Evolutionary conservation across 805 yeast genomes (phyloP), one percentile per base, ranked within the genome.

Genomic region (Spathaspora passalidarum): DNA sequence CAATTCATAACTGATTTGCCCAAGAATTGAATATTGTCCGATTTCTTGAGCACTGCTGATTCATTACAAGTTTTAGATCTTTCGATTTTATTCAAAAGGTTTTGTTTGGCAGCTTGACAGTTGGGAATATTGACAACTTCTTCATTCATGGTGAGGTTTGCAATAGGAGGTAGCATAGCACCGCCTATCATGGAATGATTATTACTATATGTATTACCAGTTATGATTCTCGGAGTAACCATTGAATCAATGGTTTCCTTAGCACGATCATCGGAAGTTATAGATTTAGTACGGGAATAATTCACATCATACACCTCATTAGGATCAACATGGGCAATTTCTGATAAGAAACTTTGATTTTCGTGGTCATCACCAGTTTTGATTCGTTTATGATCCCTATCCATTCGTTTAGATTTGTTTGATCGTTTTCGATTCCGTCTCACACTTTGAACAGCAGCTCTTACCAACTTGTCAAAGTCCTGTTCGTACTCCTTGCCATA

Each of bases 361-460:
- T 25, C 35, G 14, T 37, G 19, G 10, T 34, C 32, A 14, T 35
- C 39, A 21, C 20, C 23, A 29, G 22, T 25, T n/a, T 39, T 22
- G 4, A 23, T 22, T 4, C 41, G 41, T 20, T 47, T 32, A 18
- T 23, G 20, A 22, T 43, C 34, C 17, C 48, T 34, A 29, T 21
- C 26, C 32, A 45, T 32, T 3, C 14, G 26, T 14, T 48, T 59
- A 0, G 72, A 48, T 49, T 71, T 67, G 19, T 69, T 57, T n/a
- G 69, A 78, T 52, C 96, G 65, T 59, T 85, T 88, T 49, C 96
- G 75, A 62, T 92, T 92, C 53, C 99, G 73, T 50, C 98, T 72
- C 1, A 88, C 97, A 43, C 95, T 84, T 65, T 92, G 99, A 21
- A 92, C 84, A 1, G 97, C 98, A 8, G 96, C 95, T 32, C 96